Percentiles rank a stretch among this genome's conserved stretches.
These are phyloP conservation scores for Irpex sp. DNA, from an alignment of 1,284 basidiomycete species.

Conservation along the genomic window DNA sequence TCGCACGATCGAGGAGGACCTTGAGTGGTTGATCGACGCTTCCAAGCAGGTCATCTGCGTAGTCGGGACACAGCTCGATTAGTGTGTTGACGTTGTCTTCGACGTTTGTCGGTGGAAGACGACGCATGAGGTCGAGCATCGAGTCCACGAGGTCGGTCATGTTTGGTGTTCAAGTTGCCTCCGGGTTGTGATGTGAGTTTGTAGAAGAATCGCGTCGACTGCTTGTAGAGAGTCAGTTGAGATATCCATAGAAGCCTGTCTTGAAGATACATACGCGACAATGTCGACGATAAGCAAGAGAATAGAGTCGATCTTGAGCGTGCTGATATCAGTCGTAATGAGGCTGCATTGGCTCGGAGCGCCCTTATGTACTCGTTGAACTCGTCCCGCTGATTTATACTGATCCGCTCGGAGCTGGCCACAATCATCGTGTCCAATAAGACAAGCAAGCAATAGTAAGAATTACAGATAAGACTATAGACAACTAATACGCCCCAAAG, in stretches of 20 bases:
- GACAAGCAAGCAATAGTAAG: not conserved
- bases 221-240: too few species aligned
- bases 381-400: not conserved
- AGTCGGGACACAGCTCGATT: constrained; percentile 84
- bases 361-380: not conserved
- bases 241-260: too few species aligned
- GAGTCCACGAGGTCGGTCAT: constrained; percentile 81
- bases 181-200: too few species aligned
- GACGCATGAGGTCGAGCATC: constrained; percentile 93
- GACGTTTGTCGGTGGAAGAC: constrained; percentile 88
- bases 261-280: not conserved
- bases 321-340: not conserved
- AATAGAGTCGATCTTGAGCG: not conserved
- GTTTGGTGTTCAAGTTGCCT: not conserved
- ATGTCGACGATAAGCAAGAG: not conserved
- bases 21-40: constrained; percentile 94
- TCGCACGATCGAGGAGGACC: constrained; percentile 72
- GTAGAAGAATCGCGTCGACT: too few species aligned
- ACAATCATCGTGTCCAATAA: not conserved
- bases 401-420: not conserved
- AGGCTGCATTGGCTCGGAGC: not conserved
- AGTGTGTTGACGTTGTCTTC: constrained; percentile 85
- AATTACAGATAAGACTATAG: not conserved
- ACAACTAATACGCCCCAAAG: too few species aligned
- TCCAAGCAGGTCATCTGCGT: constrained; percentile 91